Evolutionary conservation across 257 asterid genomes (phyloP), one percentile per base, ranked within the genome.

Genomic region (Leonotis leonurus): DNA sequence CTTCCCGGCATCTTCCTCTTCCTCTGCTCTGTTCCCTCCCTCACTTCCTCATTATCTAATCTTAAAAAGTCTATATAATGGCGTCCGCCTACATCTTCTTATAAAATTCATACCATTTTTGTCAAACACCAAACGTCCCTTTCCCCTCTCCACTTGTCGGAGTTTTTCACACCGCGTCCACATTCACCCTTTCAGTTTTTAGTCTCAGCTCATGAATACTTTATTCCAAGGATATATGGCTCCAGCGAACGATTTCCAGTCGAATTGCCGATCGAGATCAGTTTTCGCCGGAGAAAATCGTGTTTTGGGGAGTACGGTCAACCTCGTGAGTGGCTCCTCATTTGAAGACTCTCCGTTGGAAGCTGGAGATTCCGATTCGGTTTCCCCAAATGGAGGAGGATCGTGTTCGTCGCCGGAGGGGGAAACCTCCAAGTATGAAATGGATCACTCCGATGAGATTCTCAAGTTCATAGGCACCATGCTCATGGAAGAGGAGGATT

Each of bases 401-500:
- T 49, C 62, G 8, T 43, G 27, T 10, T 56, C 48, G 21, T 64
- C 73, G n/a, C 67, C 75, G 18, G 83, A 77, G 62, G 76, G 71
- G 10, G 76, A 70, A 3, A 11, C 14, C 58, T 52, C 20, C 8
- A 56, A 60, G 10, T 85, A 79, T 5, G 87, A 79, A 12, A n/a
- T 29, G 0, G 97, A 84, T 26, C 50, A 73, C 66, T 74, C 83
- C 6, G 88, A 86, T 68, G 82, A 68, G 5, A 69, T 77, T 27
- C 76, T 88, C 57, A 77, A 51, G 55, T 88, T 66, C 80, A 77
- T 90, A 58, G 73, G 55, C 71, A 81, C 80, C 44, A 81, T 86
- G 87, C 83, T 86, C 25, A 85, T 82, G 87, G 94, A 88, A 22
- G 96, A 90, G 35, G 91, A 77, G 16, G 95, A 84, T 56, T 56